Conservation (phyloP, 306 rosid species). For the Quercus engelmannii region DNA sequence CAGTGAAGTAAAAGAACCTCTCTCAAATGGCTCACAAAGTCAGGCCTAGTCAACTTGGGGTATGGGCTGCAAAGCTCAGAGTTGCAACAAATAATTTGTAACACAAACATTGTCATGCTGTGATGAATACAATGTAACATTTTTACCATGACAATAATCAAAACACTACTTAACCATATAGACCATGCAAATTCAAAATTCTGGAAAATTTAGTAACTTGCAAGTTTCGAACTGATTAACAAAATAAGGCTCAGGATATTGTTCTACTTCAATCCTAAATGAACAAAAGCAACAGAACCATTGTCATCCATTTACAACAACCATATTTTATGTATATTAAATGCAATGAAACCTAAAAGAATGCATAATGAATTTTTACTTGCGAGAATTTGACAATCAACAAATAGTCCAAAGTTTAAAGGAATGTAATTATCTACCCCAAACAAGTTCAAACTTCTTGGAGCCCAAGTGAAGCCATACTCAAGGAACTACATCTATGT, state of each 20-base stretch:
- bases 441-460: conserved; percentile 8
- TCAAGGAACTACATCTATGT: neutral
- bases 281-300: neutral
- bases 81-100: neutral
- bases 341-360: neutral
- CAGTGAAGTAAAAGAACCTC: neutral
- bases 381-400: neutral
- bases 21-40: neutral
- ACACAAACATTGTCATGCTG: neutral
- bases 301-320: neutral
- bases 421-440: neutral
- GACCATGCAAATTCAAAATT: neutral
- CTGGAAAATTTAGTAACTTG: neutral
- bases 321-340: neutral
- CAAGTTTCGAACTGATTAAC: neutral
- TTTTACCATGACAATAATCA: neutral
- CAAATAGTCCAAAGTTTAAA: neutral
- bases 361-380: no score
- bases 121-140: neutral
- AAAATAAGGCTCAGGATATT: neutral
- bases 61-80: neutral
- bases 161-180: neutral
- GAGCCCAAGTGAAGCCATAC: neutral
- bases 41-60: neutral
- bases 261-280: neutral